These are phyloP conservation scores for Pseudisothecium myosuroides DNA, from an alignment of 225 moss, liverwort and hornwort genomes.

Conservation along the genomic window DNA sequence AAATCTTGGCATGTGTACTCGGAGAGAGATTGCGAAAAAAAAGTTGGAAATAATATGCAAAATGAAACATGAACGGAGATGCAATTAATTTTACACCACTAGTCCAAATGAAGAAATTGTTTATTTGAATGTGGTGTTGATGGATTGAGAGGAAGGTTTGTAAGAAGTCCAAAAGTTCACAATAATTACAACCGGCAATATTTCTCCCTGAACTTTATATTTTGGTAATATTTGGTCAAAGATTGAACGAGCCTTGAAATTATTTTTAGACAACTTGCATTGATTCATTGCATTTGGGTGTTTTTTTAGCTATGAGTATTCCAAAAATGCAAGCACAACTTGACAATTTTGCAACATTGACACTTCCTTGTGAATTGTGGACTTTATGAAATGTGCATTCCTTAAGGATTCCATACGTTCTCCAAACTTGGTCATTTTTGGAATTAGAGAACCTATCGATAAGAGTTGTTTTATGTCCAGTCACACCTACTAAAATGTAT, in stretches of 20 bases:
- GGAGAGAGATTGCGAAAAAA: neutral
- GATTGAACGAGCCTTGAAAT: neutral
- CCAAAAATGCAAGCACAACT: neutral
- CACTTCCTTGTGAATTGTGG: fast-evolving
- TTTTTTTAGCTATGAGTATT: fast-evolving
- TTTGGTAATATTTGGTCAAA: neutral
- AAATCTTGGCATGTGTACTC: neutral
- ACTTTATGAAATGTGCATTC: no score
- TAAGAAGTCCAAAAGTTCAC: neutral
- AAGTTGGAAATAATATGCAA: neutral
- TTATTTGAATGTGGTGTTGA: neutral
- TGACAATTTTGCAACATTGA: neutral
- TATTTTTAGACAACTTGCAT: neutral
- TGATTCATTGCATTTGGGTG: neutral
- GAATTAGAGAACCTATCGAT: neutral
- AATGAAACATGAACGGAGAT: neutral
- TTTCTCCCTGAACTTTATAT: neutral
- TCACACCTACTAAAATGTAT: no score
- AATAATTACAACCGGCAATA: neutral
- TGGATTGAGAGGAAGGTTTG: neutral
- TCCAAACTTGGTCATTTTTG: neutral
- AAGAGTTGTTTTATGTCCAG: fast-evolving
- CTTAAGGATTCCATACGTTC: no score
- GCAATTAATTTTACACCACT: neutral
- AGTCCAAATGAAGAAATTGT: no score